These are phyloP conservation scores for Stachybotrys elegans DNA, from an alignment of 2,329 filamentous ascomycete species.

Conservation along the genomic window DNA sequence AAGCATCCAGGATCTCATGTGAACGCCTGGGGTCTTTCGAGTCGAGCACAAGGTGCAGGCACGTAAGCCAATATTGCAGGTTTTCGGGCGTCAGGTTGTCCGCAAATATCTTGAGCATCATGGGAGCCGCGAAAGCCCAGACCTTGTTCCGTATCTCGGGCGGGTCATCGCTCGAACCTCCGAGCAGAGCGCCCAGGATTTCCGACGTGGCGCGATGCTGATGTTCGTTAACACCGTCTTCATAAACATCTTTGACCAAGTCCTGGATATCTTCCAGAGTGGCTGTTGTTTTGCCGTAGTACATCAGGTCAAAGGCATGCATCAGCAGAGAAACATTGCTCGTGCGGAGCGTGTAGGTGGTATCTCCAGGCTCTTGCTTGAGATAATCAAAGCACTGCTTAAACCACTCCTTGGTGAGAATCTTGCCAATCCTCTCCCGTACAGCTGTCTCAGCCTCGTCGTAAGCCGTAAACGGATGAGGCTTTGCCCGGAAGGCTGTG, in stretches of 20 bases:
- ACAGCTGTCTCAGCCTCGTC: slow-evolving; percentile 74
- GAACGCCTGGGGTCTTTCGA: slow-evolving; percentile 84
- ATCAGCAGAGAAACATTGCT: slow-evolving; percentile 81
- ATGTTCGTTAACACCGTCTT: slow-evolving; percentile 93
- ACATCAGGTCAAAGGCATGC: slow-evolving; percentile 85
- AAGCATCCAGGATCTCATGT: slow-evolving; percentile 77
- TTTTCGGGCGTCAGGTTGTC: slow-evolving; percentile 94
- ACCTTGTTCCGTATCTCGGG: slow-evolving; percentile 67
- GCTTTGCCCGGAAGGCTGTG: slow-evolving; percentile 69
- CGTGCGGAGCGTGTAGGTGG: slow-evolving; percentile 81
- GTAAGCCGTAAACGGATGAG: slow-evolving; percentile 63
- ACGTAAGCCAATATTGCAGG: slow-evolving; percentile 89
- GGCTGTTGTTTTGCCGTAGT: slow-evolving; percentile 69
- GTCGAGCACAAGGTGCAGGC: slow-evolving; percentile 82
- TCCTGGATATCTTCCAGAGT: slow-evolving; percentile 87
- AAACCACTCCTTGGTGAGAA: slow-evolving; percentile 82
- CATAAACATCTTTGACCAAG: slow-evolving; percentile 71
- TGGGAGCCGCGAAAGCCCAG: slow-evolving; percentile 87
- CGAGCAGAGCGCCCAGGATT: slow-evolving; percentile 81
- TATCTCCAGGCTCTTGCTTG: slow-evolving; percentile 91
- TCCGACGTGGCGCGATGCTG: slow-evolving; percentile 94
- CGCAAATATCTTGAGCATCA: slow-evolving; percentile 77
- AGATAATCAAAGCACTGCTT: slow-evolving; percentile 83
- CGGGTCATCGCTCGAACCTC: slow-evolving; percentile 73
- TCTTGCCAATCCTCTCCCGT: slow-evolving; percentile 72